Conservation (phyloP, 2,329 filamentous ascomycete species). For the Calonectria pauciramosa region DNA sequence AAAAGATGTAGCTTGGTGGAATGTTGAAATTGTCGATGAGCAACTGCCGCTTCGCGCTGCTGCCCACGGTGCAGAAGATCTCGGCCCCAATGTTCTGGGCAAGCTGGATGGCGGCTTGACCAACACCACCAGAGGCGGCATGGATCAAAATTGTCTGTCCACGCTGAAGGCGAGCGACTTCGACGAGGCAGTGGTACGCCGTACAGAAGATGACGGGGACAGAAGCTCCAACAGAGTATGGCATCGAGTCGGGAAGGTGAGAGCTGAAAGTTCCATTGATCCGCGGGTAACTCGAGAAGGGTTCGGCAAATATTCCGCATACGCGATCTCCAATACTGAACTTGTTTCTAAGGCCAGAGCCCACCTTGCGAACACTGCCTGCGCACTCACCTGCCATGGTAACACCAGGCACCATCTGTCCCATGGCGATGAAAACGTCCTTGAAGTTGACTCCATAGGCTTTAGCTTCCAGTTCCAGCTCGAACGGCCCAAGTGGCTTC, state of each 20-base stretch:
- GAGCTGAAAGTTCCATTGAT: conserved; percentile 28
- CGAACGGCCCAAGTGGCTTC: conserved; percentile 19
- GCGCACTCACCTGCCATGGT: conserved; percentile 51
- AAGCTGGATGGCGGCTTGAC: conserved; percentile 49
- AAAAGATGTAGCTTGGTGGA: conserved; percentile 50
- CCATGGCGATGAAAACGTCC: conserved; percentile 52
- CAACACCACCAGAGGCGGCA: conserved; percentile 49
- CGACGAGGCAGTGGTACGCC: conserved; percentile 35
- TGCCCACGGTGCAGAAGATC: conserved; percentile 52
- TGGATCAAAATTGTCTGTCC: conserved; percentile 53
- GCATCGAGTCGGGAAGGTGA: conserved; percentile 31
- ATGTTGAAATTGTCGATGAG: conserved; percentile 50
- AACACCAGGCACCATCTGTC: conserved; percentile 46
- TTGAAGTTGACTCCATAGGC: conserved; percentile 50
- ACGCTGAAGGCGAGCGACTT: conserved; percentile 47
- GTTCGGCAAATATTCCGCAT: conserved; percentile 32
- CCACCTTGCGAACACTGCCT: conserved; percentile 50
- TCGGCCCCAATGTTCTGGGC: conserved; percentile 41
- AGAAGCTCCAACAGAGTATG: conserved; percentile 47
- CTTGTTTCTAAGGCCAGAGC: conserved; percentile 43
- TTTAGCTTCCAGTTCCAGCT: conserved; percentile 16
- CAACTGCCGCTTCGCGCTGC: conserved; percentile 49
- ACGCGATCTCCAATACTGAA: conserved; percentile 47
- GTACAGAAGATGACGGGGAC: conserved; percentile 39
- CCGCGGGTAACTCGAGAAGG: conserved; percentile 30